A percentile compares a stretch with the other conserved stretches of the same genome.
phyloP scores from a whole-genome alignment of 805 yeast genomes.

The Candida ovalis region DNA sequence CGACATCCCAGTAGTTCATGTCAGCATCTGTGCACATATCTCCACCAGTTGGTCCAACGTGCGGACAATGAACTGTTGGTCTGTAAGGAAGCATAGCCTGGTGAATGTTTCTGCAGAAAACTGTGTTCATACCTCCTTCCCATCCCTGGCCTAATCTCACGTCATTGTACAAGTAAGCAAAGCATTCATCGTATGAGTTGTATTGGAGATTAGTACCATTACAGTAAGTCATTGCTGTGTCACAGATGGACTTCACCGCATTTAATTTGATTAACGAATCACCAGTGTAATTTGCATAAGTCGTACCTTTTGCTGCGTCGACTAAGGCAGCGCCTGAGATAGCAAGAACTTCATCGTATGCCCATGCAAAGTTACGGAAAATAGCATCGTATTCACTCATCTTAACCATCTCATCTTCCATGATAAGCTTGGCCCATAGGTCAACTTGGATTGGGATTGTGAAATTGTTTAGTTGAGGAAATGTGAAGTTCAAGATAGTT shows the following conservation, averaged over 20 bases:
- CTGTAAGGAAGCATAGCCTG: slow-evolving; percentile 23
- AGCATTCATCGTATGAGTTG: slow-evolving; percentile 12
- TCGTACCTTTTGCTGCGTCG: slow-evolving; percentile 2
- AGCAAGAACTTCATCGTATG: slow-evolving; percentile 5
- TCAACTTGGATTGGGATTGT: slow-evolving; percentile 18
- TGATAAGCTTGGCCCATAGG: slow-evolving; percentile 9
- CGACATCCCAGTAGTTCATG: slow-evolving; percentile 9
- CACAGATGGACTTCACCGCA: slow-evolving; percentile 19
- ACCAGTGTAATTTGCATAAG: slow-evolving; percentile 1
- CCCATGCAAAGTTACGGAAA: slow-evolving; percentile 18
- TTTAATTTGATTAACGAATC: slow-evolving; percentile 4
- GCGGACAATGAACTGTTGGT: slow-evolving; percentile 24
- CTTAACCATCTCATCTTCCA: slow-evolving; percentile 4
- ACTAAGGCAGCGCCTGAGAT: slow-evolving; percentile 7
- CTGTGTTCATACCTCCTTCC: slow-evolving; percentile 27
- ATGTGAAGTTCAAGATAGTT: slow-evolving; percentile 12
- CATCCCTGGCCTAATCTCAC: slow-evolving; percentile 17
- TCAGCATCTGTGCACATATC: slow-evolving; percentile 25
- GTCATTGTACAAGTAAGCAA: slow-evolving; percentile 1
- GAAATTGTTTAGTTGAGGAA: slow-evolving; percentile 7
- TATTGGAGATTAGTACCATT: slow-evolving; percentile 19
- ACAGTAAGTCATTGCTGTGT: slow-evolving; percentile 16
- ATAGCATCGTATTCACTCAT: slow-evolving; percentile 21
- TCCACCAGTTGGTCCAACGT: slow-evolving; percentile 24
- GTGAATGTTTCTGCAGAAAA: slow-evolving; percentile 24